phyloP scores from a whole-genome alignment of 805 yeast species.

The Ogataea wickerhamii region DNA sequence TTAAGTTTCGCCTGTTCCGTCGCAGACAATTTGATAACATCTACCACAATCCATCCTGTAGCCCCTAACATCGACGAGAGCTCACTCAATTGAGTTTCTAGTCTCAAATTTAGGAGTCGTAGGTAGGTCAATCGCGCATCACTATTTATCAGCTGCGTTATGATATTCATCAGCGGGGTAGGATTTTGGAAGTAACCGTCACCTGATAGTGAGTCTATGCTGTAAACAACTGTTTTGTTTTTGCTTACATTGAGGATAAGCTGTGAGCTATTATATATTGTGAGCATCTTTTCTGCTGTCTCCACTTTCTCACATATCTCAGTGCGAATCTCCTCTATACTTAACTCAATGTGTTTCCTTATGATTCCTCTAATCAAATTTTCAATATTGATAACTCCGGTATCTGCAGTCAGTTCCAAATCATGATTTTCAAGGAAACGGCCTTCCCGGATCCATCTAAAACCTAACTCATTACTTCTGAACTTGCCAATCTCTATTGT shows the following conservation, averaged over 20 bases:
- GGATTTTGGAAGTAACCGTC: slow-evolving; percentile 44
- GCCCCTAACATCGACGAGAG: slow-evolving; percentile 55
- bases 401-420: slow-evolving; percentile 31
- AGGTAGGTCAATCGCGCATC: slow-evolving; percentile 27
- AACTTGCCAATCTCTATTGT: slow-evolving; percentile 59
- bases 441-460: slow-evolving; percentile 65
- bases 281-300: slow-evolving; percentile 28
- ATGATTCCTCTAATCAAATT: slow-evolving; percentile 36
- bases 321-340: slow-evolving; percentile 32
- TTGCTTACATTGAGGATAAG: slow-evolving; percentile 29
- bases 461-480: slow-evolving; percentile 44
- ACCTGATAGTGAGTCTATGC: slow-evolving; percentile 38
- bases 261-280: slow-evolving; percentile 23
- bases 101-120: slow-evolving; percentile 43
- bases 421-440: slow-evolving; percentile 18
- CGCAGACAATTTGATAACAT: slow-evolving; percentile 46
- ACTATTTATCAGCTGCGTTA: slow-evolving; percentile 31
- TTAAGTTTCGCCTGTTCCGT: slow-evolving; percentile 44
- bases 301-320: slow-evolving; percentile 28
- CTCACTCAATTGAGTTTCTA: slow-evolving; percentile 48
- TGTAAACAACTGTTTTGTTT: slow-evolving; percentile 27
- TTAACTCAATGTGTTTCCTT: slow-evolving; percentile 37
- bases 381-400: slow-evolving; percentile 36
- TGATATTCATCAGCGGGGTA: slow-evolving; percentile 35
- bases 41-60: slow-evolving; percentile 66